Percentiles rank a stretch among this genome's conserved stretches.
Evolutionary conservation across 2,329 filamentous ascomycete species (phyloP).

Genomic region (Aureobasidium vineae): DNA sequence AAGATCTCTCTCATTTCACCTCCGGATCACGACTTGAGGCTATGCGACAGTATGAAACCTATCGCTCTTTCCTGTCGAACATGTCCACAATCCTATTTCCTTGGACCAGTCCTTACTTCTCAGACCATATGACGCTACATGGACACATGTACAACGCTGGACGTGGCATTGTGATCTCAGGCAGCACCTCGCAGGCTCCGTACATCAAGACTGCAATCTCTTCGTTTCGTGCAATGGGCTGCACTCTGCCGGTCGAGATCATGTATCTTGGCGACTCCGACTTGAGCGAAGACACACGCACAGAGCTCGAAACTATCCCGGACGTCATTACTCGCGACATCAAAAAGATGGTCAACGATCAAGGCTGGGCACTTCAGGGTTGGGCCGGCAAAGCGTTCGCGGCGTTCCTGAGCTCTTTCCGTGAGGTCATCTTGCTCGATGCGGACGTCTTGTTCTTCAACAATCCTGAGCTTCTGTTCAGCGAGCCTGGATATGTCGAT

Average conservation of each 20-base stretch:
- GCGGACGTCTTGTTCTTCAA: constrained; percentile 48
- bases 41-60: constrained; percentile 46
- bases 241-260: constrained; percentile 43
- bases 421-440: constrained; percentile 50
- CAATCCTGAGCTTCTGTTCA: constrained; percentile 46
- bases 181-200: constrained; percentile 46
- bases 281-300: constrained; percentile 45
- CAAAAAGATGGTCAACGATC: constrained; percentile 46
- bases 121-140: constrained; percentile 48
- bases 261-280: constrained; percentile 48
- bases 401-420: constrained; percentile 49
- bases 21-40: constrained; percentile 36
- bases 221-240: constrained; percentile 42
- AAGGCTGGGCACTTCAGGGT: constrained; percentile 47
- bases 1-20: constrained; percentile 29
- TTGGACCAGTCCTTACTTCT: constrained; percentile 45
- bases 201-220: constrained; percentile 48
- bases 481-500: constrained; percentile 44
- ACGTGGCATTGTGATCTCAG: constrained; percentile 48
- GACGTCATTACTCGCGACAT: constrained; percentile 49
- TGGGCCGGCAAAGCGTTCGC: constrained; percentile 52
- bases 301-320: constrained; percentile 44
- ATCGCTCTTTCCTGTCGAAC: constrained; percentile 43
- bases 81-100: constrained; percentile 44
- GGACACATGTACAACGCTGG: constrained; percentile 45